These are phyloP conservation scores for Carex littledalei DNA, from an alignment of 176 grass and related monocot genomes.

Conservation along the genomic window DNA sequence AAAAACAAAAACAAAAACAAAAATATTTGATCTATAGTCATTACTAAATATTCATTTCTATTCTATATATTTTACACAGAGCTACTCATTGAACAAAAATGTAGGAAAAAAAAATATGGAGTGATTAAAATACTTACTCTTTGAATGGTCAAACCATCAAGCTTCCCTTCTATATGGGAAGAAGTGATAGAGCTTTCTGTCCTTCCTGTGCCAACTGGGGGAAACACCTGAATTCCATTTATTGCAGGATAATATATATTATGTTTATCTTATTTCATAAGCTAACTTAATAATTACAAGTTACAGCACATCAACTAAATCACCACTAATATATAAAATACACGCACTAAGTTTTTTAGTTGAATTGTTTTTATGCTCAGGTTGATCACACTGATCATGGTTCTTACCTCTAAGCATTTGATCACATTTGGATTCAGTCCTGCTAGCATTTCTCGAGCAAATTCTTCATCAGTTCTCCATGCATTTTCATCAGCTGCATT, in stretches of 20 bases:
- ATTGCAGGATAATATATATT: neutral
- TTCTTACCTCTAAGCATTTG: constrained; percentile 49
- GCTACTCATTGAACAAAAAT: neutral
- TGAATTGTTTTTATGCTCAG: neutral
- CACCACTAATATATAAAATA: neutral
- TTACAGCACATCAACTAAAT: neutral
- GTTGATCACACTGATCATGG: neutral
- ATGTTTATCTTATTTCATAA: neutral
- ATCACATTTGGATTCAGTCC: constrained; percentile 75
- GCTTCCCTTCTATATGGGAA: constrained; percentile 30
- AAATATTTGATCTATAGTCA: neutral
- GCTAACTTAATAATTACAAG: neutral
- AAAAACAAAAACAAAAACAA: neutral
- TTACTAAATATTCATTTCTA: neutral
- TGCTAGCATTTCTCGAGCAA: constrained; percentile 81
- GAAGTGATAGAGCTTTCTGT: constrained; percentile 41
- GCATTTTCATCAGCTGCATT: constrained; percentile 50
- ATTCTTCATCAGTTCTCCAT: constrained; percentile 87
- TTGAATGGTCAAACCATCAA: constrained; percentile 35
- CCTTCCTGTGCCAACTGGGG: constrained; percentile 45
- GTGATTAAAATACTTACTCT: constrained; percentile 20
- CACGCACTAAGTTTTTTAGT: neutral
- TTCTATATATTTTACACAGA: neutral
- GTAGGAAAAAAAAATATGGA: neutral
- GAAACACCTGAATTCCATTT: constrained; percentile 43